These are phyloP conservation scores for Chlorella sp. DNA, from an alignment of 139 green algal species.

Conservation along the genomic window DNA sequence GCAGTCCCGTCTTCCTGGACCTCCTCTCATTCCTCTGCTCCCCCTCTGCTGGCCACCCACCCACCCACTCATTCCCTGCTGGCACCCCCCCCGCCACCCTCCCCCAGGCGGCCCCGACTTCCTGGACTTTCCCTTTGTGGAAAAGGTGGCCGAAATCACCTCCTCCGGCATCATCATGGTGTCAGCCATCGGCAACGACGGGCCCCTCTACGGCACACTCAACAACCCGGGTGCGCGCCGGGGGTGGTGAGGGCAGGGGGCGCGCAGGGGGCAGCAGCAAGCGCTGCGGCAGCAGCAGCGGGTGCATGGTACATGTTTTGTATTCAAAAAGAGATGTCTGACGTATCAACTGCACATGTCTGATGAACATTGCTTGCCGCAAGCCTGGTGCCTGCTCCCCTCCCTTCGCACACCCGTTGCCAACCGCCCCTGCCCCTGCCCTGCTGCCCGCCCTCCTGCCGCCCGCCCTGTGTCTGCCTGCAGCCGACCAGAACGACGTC, in stretches of 20 bases:
- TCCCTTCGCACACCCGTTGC: too few species aligned
- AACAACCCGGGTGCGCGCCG: constrained; percentile 89
- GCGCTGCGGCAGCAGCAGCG: too few species aligned
- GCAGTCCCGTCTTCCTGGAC: constrained; percentile 97
- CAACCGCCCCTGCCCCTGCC: neutral
- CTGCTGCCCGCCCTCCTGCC: neutral
- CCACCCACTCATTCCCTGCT: neutral
- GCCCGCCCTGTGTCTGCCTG: neutral
- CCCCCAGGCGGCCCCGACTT: constrained; percentile 89
- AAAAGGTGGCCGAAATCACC: constrained; percentile 97
- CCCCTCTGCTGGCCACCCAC: neutral
- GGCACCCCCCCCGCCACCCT: too few species aligned
- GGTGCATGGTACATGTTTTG: too few species aligned
- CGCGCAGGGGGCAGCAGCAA: neutral
- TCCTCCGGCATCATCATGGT: constrained; percentile 95
- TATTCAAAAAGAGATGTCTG: too few species aligned
- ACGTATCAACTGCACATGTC: too few species aligned
- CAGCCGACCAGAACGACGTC: constrained; percentile 95
- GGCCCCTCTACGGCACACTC: constrained; percentile 96
- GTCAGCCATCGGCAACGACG: constrained; percentile 96
- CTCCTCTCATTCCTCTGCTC: constrained; percentile 66
- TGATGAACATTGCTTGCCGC: too few species aligned
- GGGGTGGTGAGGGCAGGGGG: neutral
- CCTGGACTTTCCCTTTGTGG: constrained; percentile 97
- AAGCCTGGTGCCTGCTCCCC: too few species aligned